Percentiles rank a stretch among this genome's conserved stretches.
Evolutionary conservation across 768 basidiomycete genomes (phyloP).

Genomic region (Russula abietina): DNA sequence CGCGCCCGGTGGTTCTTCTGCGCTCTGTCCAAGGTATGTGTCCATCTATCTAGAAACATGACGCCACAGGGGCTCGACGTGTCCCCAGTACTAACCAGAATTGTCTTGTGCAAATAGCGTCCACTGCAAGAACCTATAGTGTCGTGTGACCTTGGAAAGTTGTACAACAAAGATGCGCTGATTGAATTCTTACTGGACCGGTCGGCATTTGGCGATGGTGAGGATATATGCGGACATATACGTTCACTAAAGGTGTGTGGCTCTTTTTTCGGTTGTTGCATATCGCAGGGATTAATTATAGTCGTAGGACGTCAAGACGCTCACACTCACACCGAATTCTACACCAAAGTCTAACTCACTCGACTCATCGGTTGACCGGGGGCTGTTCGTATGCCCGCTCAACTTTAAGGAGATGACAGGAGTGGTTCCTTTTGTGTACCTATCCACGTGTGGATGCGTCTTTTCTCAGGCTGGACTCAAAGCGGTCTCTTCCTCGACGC

Average conservation of each 20-base stretch:
- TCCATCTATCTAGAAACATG: neutral
- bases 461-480: slow-evolving; percentile 82
- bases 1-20: slow-evolving; percentile 90
- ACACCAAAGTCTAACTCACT: slow-evolving; percentile 35
- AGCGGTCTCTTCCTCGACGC: slow-evolving; percentile 45
- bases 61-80: neutral
- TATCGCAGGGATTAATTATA: neutral
- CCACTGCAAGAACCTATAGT: slow-evolving; percentile 88
- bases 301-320: slow-evolving; percentile 75
- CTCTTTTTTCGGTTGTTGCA: neutral
- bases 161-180: slow-evolving; percentile 94
- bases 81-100: neutral
- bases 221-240: slow-evolving; percentile 88
- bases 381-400: slow-evolving; percentile 86
- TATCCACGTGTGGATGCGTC: slow-evolving; percentile 83
- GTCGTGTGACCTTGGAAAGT: slow-evolving; percentile 84
- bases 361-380: slow-evolving; percentile 40
- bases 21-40: slow-evolving; percentile 83
- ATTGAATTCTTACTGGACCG: slow-evolving; percentile 86
- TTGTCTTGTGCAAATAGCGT: slow-evolving; percentile 40
- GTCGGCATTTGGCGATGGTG: slow-evolving; percentile 82
- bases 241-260: slow-evolving; percentile 75
- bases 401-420: slow-evolving; percentile 96
- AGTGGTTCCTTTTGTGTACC: slow-evolving; percentile 77
- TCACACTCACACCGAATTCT: slow-evolving; percentile 76